These are phyloP conservation scores for Immersiporthe knoxdaviesiana DNA, from an alignment of 2,329 filamentous ascomycete genomes.

Conservation along the genomic window DNA sequence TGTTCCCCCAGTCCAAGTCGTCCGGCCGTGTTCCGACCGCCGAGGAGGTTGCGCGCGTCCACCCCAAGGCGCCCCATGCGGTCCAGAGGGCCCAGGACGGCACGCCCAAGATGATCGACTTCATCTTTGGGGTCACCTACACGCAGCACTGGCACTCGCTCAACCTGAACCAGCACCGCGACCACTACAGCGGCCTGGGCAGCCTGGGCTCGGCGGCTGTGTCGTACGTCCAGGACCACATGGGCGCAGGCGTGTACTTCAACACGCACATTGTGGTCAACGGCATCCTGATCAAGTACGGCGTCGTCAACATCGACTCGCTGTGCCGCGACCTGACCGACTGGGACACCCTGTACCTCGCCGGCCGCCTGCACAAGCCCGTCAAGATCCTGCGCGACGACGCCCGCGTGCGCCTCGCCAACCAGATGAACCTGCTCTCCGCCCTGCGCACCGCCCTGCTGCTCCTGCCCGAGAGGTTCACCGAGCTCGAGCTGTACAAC, in stretches of 20 bases:
- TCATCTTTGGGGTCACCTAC: conserved; percentile 94
- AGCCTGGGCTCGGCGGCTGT: conserved; percentile 84
- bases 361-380: conserved; percentile 92
- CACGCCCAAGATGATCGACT: conserved; percentile 95
- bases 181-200: conserved; percentile 89
- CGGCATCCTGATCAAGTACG: conserved; percentile 96
- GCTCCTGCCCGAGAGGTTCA: conserved; percentile 81
- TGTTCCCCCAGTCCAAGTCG: conserved; percentile 77
- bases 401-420: conserved; percentile 86
- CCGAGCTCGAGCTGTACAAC: conserved; percentile 83
- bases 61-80: conserved; percentile 79
- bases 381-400: conserved; percentile 97
- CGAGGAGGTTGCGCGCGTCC: conserved; percentile 65
- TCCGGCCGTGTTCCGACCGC: conserved; percentile 57
- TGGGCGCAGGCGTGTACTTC: conserved; percentile 95
- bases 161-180: conserved; percentile 83
- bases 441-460: conserved; percentile 88
- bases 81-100: conserved; percentile 85
- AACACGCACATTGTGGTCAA: conserved; percentile 95
- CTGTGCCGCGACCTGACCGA: conserved; percentile 82
- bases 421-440: conserved; percentile 93
- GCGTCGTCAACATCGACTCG: conserved; percentile 92
- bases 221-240: conserved; percentile 81
- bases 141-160: conserved; percentile 96
- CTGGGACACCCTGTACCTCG: conserved; percentile 96